Percentiles rank a stretch among this genome's conserved stretches.
Evolutionary conservation across 2,329 filamentous ascomycete species (phyloP).

Genomic region (Aureobasidium sp.): DNA sequence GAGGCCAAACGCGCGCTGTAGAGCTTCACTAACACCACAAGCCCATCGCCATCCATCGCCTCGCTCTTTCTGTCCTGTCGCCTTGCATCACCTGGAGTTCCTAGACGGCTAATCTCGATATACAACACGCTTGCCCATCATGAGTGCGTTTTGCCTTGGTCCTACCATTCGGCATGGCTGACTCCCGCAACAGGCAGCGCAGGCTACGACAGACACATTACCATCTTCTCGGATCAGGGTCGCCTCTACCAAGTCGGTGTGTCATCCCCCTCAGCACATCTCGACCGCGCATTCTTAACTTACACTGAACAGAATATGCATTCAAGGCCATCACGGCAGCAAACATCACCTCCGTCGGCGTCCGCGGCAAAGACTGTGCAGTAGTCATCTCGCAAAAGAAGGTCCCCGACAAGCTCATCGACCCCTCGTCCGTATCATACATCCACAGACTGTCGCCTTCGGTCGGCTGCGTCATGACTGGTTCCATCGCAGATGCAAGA

Average conservation of each 20-base stretch:
- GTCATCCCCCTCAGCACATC: constrained; percentile 33
- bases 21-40: constrained; percentile 12
- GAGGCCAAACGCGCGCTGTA: constrained; percentile 9
- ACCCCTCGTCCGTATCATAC: constrained; percentile 92
- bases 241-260: constrained; percentile 98
- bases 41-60: constrained; percentile 2
- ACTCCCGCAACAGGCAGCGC: constrained; percentile 55
- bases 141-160: background rate
- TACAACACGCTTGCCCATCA: constrained; percentile 9
- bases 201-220: constrained; percentile 97
- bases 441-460: constrained; percentile 95
- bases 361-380: constrained; percentile 93
- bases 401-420: constrained; percentile 98
- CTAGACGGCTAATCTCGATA: background rate
- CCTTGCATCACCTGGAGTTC: background rate
- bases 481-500: constrained; percentile 93
- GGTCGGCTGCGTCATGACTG: constrained; percentile 96
- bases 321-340: constrained; percentile 99
- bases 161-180: background rate
- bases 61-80: background rate
- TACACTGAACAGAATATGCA: constrained; percentile 75
- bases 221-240: constrained; percentile 98
- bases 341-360: constrained; percentile 96
- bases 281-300: constrained; percentile 4
- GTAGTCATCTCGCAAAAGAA: constrained; percentile 99